Base-by-base conservation (phyloP, 2,329 filamentous ascomycete genomes). In the Fusarium staphyleae region DNA sequence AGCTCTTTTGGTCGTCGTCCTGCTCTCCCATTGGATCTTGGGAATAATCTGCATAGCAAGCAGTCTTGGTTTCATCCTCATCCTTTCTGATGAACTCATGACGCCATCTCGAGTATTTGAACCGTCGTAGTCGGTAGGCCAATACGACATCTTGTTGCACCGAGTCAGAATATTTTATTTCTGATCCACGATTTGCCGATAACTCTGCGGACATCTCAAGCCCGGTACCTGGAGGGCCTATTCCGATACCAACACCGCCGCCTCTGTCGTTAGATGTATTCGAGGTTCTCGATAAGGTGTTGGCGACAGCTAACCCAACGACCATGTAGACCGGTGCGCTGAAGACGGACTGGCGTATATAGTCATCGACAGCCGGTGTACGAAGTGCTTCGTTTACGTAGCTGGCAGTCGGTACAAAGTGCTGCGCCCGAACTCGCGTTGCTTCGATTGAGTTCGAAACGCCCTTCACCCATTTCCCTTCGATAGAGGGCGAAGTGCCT, bases 241-340 rank as follows among this genome's bases (percentile, higher is more conserved):
- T 37, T 9, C 48, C 56, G 8, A 54, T 10, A 16, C 57, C 46
- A 14, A 30, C 54, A 15, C 51, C 50, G 18, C 46, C 48, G 2
- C 48, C 57, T 34, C 40, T 49, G 12, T 47, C 18, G 5, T 18
- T 35, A n/a, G 48, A 53, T 8, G 26, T 39, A 15, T 37, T 41
- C 5, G 36, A 22, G 32, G 30, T 49, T 4, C 56, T 41, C 3
- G 47, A 26, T 13, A 59, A 8, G 1, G 39, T 37, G n/a, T 44
- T 59, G 12, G 56, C 56, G 8, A 59, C 5, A 14, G 56, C 37
- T 12, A 57, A 14, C 5, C 56, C 56, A 10, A 59, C 56, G 9
- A 59, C 48, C 53, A 59, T 59, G 10, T 53, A 59, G 1, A 57
- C 13, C 3, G 56, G 53, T 10, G 56, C 53, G 18, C 39, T 50